Evolutionary conservation across 2,329 filamentous ascomycete species (phyloP), one percentile per base, ranked within the genome.

Genomic region (Cordyceps pruinosa): DNA sequence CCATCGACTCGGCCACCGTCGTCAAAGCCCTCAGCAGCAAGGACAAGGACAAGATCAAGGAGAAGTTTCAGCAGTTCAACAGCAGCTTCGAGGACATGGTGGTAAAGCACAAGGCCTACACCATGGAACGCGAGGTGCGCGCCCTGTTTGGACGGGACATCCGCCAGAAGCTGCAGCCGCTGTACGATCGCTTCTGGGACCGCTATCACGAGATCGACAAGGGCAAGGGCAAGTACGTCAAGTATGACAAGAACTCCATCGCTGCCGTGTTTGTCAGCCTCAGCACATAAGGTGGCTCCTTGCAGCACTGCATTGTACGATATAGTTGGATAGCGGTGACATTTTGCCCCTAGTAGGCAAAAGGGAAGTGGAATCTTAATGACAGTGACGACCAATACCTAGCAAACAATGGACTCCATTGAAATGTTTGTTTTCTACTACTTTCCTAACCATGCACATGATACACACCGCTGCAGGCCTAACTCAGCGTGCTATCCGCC

Each of bases 121-220:
- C 80, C 66, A 96, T 97, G 89, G 94, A 99, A 74, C 83, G 84
- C 25, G 93, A 97, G 69, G 93, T 97, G 32, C 83, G 90, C 44
- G 81, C 84, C 61, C 84, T 88, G 72, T 82, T 97, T 66, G 86
- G 85, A 17, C 85, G 87, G 65, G 92, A 97, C 67, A 87, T 97
- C 61, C 90, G 94, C 70, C 86, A 87, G 65, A 90, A 96, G 75
- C 86, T 99, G 57, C 93, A 97, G 74, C 92, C 93, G 56, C 79
- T 99, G 15, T 99, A 99, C 74, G 88, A 88, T 61, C 83, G 94
- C 46, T 99, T 99, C 74, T 97, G 90, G 85, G 94, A 97, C 73
- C 83, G 93, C 28, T 99, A 99, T 70, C 92, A 97, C 70, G 94
- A 97, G 73, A 86, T 97, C 62, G 93, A 97, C 74, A 97, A 96